Evolutionary conservation across 2,329 filamentous ascomycete genomes (phyloP).

Genomic region (Cytospora paraplurivora): DNA sequence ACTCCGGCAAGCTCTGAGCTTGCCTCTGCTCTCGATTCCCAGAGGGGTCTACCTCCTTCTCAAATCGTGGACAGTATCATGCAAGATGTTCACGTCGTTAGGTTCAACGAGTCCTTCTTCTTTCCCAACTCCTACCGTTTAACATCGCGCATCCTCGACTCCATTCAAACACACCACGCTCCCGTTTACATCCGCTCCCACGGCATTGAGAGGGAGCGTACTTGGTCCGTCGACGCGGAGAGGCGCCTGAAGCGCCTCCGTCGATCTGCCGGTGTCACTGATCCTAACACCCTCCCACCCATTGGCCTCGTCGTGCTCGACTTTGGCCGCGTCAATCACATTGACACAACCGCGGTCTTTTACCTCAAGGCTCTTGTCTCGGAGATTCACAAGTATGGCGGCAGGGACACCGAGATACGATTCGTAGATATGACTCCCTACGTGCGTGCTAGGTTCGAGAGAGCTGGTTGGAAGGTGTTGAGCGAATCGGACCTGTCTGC

Average conservation of each 20-base stretch:
- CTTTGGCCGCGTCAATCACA: constrained; percentile 52
- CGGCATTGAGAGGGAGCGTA: constrained; percentile 42
- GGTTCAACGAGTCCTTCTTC: constrained; percentile 59
- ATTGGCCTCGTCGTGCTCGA: constrained; percentile 55
- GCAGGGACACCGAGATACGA: constrained; percentile 47
- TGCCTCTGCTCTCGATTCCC: constrained; percentile 33
- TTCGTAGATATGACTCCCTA: constrained; percentile 51
- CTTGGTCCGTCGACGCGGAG: constrained; percentile 56
- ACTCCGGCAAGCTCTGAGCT: constrained; percentile 36
- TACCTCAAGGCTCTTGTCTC: constrained; percentile 51
- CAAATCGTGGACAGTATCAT: constrained; percentile 35
- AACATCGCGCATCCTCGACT: constrained; percentile 52
- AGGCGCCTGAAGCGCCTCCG: constrained; percentile 51
- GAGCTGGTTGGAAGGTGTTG: constrained; percentile 43
- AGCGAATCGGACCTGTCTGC: constrained; percentile 26
- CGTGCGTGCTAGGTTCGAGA: constrained; percentile 42
- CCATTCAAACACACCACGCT: constrained; percentile 49
- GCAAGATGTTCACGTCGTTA: constrained; percentile 56
- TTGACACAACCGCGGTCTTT: constrained; percentile 55
- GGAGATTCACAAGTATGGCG: constrained; percentile 53
- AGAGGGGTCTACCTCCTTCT: constrained; percentile 35
- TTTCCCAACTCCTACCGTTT: constrained; percentile 62
- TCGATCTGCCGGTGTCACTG: constrained; percentile 39
- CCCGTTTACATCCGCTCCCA: constrained; percentile 42
- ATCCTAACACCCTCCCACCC: constrained; percentile 39